A percentile compares a stretch with the other conserved stretches of the same genome.
Evolutionary conservation across 2,329 filamentous ascomycete genomes (phyloP).

Genomic region (Sclerotinia glacialis): DNA sequence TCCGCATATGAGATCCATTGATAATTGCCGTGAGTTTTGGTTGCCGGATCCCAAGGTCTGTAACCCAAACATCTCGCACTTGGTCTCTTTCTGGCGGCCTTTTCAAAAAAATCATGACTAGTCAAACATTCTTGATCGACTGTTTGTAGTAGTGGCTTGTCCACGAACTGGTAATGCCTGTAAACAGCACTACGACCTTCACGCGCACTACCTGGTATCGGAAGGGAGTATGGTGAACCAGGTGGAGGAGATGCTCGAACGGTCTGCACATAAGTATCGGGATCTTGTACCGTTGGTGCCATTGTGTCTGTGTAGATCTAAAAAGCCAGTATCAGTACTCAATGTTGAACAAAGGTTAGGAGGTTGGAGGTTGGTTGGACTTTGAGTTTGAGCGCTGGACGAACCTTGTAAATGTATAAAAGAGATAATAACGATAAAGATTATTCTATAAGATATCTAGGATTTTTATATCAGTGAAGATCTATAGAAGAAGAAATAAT

Average conservation of each 20-base stretch:
- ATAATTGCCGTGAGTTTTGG: conserved; percentile 71
- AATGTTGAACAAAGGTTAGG: background rate
- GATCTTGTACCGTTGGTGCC: conserved; percentile 32
- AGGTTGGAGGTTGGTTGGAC: no score
- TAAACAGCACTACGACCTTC: conserved; percentile 75
- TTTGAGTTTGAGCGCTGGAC: background rate
- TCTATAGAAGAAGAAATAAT: background rate
- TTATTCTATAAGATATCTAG: background rate
- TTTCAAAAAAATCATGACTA: conserved; percentile 78
- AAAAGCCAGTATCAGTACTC: background rate
- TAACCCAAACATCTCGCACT: conserved; percentile 74
- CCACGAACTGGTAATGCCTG: conserved; percentile 74
- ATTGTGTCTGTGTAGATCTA: conserved; percentile 24
- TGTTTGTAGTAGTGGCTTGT: conserved; percentile 68
- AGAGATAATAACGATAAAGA: background rate
- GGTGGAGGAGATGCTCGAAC: conserved; percentile 36
- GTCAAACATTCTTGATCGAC: conserved; percentile 70
- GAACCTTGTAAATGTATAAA: conserved; percentile 8
- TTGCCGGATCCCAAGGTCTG: conserved; percentile 72
- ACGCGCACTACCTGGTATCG: conserved; percentile 70
- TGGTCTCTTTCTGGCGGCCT: conserved; percentile 58
- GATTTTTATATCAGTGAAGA: background rate
- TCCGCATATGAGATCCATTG: conserved; percentile 81
- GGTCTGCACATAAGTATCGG: conserved; percentile 30
- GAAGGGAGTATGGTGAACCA: conserved; percentile 65